These are phyloP conservation scores for Microbotryum silenes-acaulis DNA, from an alignment of 1,284 basidiomycete genomes.

Conservation along the genomic window DNA sequence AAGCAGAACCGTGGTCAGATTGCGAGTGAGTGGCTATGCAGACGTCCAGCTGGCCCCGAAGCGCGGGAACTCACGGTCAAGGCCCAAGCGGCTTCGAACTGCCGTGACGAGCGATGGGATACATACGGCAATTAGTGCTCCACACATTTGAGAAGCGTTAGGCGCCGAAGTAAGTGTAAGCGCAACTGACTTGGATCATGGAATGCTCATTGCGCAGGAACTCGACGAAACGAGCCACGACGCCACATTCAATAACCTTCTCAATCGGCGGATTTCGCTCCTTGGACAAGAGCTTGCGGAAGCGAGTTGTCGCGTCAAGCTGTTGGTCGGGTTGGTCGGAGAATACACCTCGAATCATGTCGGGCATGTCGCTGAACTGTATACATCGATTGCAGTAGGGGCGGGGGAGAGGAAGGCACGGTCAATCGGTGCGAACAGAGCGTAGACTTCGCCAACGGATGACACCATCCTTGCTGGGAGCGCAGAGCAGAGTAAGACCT, in stretches of 20 bases:
- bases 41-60: no score
- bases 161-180: background rate
- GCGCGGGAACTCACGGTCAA: constrained; percentile 51
- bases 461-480: background rate
- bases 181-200: constrained; percentile 76
- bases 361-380: constrained; percentile 54
- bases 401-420: background rate
- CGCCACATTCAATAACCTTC: constrained; percentile 93
- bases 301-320: constrained; percentile 87
- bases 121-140: constrained; percentile 4
- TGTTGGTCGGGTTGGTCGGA: constrained; percentile 85
- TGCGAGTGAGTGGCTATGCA: no score
- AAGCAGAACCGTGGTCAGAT: no score
- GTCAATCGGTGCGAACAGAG: background rate
- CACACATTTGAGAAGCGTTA: constrained; percentile 12
- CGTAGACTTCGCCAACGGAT: background rate
- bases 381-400: constrained; percentile 2
- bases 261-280: constrained; percentile 99
- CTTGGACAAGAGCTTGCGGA: constrained; percentile 96
- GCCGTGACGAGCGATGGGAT: background rate
- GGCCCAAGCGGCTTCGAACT: constrained; percentile 99
- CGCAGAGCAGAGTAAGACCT: background rate
- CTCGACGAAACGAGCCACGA: constrained; percentile 94
- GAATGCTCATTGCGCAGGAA: constrained; percentile 81
- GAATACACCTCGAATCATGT: constrained; percentile 87